phyloP scores from a whole-genome alignment of 805 yeast genomes.

The Saccharomycopsis malanga region DNA sequence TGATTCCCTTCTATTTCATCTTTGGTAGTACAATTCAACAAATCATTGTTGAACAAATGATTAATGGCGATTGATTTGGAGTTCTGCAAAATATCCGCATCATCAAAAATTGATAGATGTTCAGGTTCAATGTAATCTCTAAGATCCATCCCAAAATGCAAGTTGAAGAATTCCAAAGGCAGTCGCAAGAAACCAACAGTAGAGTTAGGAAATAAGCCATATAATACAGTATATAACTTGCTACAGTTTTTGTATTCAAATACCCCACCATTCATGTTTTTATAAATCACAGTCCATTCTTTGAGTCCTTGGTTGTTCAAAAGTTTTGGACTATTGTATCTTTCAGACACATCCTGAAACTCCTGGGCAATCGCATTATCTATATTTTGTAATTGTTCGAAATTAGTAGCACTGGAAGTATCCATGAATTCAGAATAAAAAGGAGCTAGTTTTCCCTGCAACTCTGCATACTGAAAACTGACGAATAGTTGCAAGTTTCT shows the following conservation, averaged over 20 bases:
- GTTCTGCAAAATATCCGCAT: constrained; percentile 11
- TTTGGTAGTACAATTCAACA: constrained; percentile 9
- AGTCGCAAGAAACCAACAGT: constrained; percentile 6
- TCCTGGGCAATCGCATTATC: not conserved
- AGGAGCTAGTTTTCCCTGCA: not conserved
- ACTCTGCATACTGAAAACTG: constrained; percentile 2
- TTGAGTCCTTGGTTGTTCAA: not conserved
- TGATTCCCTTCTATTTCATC: constrained; percentile 10
- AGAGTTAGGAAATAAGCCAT: constrained; percentile 20
- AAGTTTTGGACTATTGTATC: not conserved
- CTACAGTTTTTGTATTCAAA: constrained; percentile 7
- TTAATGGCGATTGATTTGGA: constrained; percentile 5
- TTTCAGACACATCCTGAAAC: not conserved
- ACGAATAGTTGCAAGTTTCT: constrained; percentile 11
- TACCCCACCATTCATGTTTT: not conserved
- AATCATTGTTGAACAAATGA: constrained; percentile 14
- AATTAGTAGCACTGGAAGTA: not conserved
- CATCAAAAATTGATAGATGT: constrained; percentile 11
- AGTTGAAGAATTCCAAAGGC: constrained; percentile 11
- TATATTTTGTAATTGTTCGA: not conserved
- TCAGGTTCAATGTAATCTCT: constrained; percentile 8
- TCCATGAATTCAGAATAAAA: not conserved
- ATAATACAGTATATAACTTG: constrained; percentile 14
- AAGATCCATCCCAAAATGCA: constrained; percentile 7
- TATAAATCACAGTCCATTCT: constrained; percentile 10